Evolutionary conservation across 495 filamentous ascomycete genomes (phyloP).

Genomic region (Opeltia flavorubescens): DNA sequence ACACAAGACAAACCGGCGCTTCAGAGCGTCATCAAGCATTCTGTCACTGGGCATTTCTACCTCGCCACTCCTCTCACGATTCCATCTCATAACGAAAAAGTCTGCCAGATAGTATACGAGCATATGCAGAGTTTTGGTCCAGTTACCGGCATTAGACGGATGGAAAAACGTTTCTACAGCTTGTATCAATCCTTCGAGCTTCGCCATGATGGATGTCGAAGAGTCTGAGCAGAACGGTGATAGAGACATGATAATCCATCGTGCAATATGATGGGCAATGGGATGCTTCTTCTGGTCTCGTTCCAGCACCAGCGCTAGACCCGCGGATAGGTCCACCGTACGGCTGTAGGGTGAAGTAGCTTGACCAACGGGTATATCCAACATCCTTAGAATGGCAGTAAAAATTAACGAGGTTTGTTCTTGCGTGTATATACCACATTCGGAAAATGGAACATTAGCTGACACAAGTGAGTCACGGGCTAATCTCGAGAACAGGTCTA

Average conservation of each 20-base stretch:
- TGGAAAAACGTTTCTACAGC: conserved; percentile 98
- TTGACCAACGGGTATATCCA: conserved; percentile 95
- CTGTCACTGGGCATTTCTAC: conserved; percentile 70
- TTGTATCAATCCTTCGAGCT: conserved; percentile 85
- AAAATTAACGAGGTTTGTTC: conserved; percentile 91
- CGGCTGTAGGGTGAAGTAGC: conserved; percentile 80
- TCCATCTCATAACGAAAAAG: conserved; percentile 97
- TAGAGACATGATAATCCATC: conserved; percentile 88
- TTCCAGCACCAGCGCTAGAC: conserved; percentile 71
- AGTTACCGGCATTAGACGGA: conserved; percentile 84
- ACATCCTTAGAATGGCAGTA: conserved; percentile 73
- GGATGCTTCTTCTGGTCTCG: conserved; percentile 88
- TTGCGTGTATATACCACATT: conserved; percentile 80
- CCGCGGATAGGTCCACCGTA: conserved; percentile 67
- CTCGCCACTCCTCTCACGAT: conserved; percentile 83
- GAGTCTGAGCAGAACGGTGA: conserved; percentile 71
- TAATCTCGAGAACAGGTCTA: conserved; percentile 79
- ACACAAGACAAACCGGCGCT: conserved; percentile 80
- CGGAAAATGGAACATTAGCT: conserved; percentile 62
- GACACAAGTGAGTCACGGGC: conserved; percentile 68
- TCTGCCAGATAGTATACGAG: conserved; percentile 87
- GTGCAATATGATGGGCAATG: conserved; percentile 77
- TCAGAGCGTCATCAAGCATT: conserved; percentile 62
- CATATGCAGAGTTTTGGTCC: conserved; percentile 83
- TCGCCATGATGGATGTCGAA: conserved; percentile 65